Evolutionary conservation across 2,329 filamentous ascomycete species (phyloP).

Genomic region (Xylaria sp.): DNA sequence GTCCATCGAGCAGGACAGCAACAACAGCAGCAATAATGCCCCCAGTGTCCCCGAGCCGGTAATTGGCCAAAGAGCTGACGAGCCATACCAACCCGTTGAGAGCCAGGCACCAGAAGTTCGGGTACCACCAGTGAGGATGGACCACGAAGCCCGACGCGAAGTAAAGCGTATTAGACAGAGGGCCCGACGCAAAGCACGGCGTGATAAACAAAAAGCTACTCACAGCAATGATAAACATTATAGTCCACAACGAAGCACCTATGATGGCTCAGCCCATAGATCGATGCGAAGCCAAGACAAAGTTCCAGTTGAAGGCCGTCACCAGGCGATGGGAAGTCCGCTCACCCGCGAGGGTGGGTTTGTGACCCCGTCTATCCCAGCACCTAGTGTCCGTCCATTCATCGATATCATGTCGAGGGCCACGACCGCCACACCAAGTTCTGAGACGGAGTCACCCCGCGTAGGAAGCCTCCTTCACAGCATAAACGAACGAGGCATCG

Average conservation of each 20-base stretch:
- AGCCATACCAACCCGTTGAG: background rate
- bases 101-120: background rate
- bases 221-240: too few relatives aligned
- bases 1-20: conserved; percentile 1
- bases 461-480: background rate
- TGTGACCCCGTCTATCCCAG: background rate
- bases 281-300: background rate
- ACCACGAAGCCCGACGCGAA: background rate
- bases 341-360: background rate
- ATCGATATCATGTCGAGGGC: background rate
- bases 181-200: background rate
- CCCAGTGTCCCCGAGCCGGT: background rate
- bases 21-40: background rate
- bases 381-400: background rate
- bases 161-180: too few relatives aligned
- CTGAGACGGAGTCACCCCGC: background rate
- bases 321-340: background rate
- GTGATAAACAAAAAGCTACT: too few relatives aligned
- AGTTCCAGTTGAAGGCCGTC: too few relatives aligned
- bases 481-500: background rate
- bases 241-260: too few relatives aligned
- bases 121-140: background rate
- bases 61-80: background rate
- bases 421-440: background rate
- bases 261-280: background rate